Conservation (phyloP, 805 yeast genomes). For the Cyberlindnera petersonii region DNA sequence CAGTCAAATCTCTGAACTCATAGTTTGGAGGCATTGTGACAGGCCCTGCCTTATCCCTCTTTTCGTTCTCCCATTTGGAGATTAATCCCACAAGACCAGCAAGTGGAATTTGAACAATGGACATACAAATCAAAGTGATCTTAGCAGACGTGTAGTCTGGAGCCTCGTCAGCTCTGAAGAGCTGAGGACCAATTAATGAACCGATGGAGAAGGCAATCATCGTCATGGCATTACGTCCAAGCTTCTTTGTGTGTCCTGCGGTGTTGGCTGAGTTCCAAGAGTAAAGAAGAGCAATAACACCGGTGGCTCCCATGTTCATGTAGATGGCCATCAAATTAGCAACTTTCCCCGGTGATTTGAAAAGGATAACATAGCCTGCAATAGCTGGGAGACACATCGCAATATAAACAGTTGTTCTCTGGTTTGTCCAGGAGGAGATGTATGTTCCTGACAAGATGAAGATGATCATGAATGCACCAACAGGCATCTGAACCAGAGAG, state of each 20-base stretch:
- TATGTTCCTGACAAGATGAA: slow-evolving; percentile 38
- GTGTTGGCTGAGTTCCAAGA: slow-evolving; percentile 62
- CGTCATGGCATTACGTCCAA: slow-evolving; percentile 49
- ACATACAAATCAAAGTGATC: slow-evolving; percentile 49
- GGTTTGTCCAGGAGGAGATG: slow-evolving; percentile 33
- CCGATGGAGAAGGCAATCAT: slow-evolving; percentile 58
- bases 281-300: slow-evolving; percentile 54
- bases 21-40: slow-evolving; percentile 32
- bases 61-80: slow-evolving; percentile 46
- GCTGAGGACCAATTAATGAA: slow-evolving; percentile 60
- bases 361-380: slow-evolving; percentile 44
- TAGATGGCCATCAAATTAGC: slow-evolving; percentile 50
- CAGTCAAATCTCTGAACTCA: slow-evolving; percentile 56
- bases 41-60: slow-evolving; percentile 41
- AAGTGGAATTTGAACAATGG: slow-evolving; percentile 42
- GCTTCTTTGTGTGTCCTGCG: slow-evolving; percentile 57
- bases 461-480: slow-evolving; percentile 46
- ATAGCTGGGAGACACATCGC: slow-evolving; percentile 45
- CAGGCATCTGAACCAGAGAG: slow-evolving; percentile 52
- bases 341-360: slow-evolving; percentile 36
- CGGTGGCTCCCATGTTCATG: slow-evolving; percentile 50
- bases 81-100: slow-evolving; percentile 40
- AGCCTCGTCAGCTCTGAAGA: slow-evolving; percentile 47
- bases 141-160: slow-evolving; percentile 58
- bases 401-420: slow-evolving; percentile 34